These are phyloP conservation scores for Raffaelea deltoideospora DNA, from an alignment of 2,329 filamentous ascomycete species.

Conservation along the genomic window DNA sequence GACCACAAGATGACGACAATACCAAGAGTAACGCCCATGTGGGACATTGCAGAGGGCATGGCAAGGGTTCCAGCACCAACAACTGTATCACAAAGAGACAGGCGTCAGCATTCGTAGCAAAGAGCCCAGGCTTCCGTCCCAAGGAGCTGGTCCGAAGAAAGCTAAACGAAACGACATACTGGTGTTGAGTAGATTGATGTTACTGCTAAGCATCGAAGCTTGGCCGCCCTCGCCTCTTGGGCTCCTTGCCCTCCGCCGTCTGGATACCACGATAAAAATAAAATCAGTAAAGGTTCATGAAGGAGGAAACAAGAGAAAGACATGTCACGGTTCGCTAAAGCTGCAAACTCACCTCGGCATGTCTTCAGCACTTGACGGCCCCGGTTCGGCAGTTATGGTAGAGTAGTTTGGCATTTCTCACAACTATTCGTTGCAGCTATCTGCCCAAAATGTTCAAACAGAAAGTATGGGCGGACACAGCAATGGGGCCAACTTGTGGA, in stretches of 20 bases:
- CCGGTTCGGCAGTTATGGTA: slow-evolving; percentile 33
- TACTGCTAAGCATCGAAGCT: slow-evolving; percentile 79
- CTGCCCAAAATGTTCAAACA: too few relatives aligned
- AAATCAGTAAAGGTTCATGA: too few relatives aligned
- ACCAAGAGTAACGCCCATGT: slow-evolving; percentile 85
- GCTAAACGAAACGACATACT: too few relatives aligned
- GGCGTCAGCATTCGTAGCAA: slow-evolving; percentile 1
- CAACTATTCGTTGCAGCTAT: too few relatives aligned
- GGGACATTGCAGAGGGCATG: slow-evolving; percentile 87
- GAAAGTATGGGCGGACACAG: too few relatives aligned
- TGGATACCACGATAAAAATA: slow-evolving; percentile 11
- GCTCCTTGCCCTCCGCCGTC: slow-evolving; percentile 40
- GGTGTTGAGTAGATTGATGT: slow-evolving; percentile 92
- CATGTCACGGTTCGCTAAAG: neutral
- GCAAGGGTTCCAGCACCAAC: slow-evolving; percentile 88
- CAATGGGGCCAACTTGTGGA: too few relatives aligned
- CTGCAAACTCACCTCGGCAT: slow-evolving; percentile 30
- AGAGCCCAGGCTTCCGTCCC: neutral
- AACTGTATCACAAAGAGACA: too few relatives aligned
- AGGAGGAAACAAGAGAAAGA: too few relatives aligned
- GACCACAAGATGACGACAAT: slow-evolving; percentile 81
- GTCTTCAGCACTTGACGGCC: slow-evolving; percentile 22
- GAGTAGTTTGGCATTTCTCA: slow-evolving; percentile 37
- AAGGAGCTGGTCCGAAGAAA: neutral
- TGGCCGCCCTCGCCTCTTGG: slow-evolving; percentile 68